phyloP scores from a whole-genome alignment of 164 flowering plant genomes.

The Santalum album region DNA sequence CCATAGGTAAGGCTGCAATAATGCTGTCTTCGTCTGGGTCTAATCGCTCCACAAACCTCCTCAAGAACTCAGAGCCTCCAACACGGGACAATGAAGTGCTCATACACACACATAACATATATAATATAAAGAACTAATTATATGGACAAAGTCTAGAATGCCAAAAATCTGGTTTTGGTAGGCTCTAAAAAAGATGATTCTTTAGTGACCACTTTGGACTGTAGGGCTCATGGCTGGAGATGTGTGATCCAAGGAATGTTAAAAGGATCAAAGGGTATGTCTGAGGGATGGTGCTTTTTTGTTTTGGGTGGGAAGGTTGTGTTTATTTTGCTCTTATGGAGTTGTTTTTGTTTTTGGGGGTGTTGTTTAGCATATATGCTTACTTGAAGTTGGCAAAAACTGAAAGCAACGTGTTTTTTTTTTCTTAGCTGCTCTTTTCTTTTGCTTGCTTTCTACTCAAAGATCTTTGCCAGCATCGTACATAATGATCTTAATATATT shows the following conservation, averaged over 20 bases:
- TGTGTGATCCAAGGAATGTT: constrained; percentile 24
- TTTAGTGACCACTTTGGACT: constrained; percentile 16
- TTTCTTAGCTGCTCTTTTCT: constrained; percentile 18
- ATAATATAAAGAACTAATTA: not conserved
- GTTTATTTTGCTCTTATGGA: not conserved
- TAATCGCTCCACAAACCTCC: too few relatives aligned
- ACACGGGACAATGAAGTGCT: not conserved
- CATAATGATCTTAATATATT: too few relatives aligned
- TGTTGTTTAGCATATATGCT: constrained; percentile 53
- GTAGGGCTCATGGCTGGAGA: constrained; percentile 13
- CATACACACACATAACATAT: not conserved
- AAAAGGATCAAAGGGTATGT: constrained; percentile 5
- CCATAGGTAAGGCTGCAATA: constrained; percentile 13
- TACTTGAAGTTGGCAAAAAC: constrained; percentile 45
- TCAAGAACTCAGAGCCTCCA: too few relatives aligned
- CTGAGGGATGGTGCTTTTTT: constrained; percentile 7
- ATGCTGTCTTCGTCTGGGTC: too few relatives aligned
- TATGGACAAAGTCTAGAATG: not conserved
- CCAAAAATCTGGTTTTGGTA: not conserved
- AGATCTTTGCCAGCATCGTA: too few relatives aligned
- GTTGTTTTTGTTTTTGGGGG: not conserved
- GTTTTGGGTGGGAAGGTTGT: not conserved
- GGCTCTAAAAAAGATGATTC: constrained; percentile 23
- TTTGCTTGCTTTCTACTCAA: constrained; percentile 87
- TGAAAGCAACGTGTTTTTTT: constrained; percentile 19